phyloP scores from a whole-genome alignment of 1,139 yeast genomes.

The Zygosaccharomyces sapae region DNA sequence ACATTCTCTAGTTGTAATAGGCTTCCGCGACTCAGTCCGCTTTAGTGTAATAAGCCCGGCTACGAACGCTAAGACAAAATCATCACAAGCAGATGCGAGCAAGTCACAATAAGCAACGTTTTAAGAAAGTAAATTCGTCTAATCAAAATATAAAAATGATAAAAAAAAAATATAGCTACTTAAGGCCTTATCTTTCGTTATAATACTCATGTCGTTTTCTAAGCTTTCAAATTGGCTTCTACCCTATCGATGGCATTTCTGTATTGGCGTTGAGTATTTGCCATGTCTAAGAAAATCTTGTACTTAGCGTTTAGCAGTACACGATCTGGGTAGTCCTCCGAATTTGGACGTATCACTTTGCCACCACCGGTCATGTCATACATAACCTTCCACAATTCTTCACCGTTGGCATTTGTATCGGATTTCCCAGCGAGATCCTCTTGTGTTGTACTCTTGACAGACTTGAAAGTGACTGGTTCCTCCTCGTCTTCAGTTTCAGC shows the following conservation, averaged over 20 bases:
- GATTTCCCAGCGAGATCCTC: slow-evolving; percentile 32
- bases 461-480: slow-evolving; percentile 54
- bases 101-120: not conserved
- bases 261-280: slow-evolving; percentile 71
- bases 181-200: no score
- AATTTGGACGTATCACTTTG: slow-evolving; percentile 64
- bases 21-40: not conserved
- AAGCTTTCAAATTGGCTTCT: slow-evolving; percentile 26
- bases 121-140: not conserved
- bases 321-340: slow-evolving; percentile 57
- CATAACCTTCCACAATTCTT: slow-evolving; percentile 82
- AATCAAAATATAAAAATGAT: no score
- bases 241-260: slow-evolving; percentile 62
- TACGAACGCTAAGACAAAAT: not conserved
- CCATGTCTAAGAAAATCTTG: slow-evolving; percentile 81
- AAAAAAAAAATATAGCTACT: no score
- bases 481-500: slow-evolving; percentile 40
- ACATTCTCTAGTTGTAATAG: not conserved
- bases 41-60: not conserved
- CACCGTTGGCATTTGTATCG: slow-evolving; percentile 39
- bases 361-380: slow-evolving; percentile 79
- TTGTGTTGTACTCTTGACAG: slow-evolving; percentile 50
- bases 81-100: not conserved
- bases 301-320: slow-evolving; percentile 72
- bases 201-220: not conserved